Base-by-base conservation (phyloP, 2,329 filamentous ascomycete genomes). In the Pseudopithomyces maydicus region DNA sequence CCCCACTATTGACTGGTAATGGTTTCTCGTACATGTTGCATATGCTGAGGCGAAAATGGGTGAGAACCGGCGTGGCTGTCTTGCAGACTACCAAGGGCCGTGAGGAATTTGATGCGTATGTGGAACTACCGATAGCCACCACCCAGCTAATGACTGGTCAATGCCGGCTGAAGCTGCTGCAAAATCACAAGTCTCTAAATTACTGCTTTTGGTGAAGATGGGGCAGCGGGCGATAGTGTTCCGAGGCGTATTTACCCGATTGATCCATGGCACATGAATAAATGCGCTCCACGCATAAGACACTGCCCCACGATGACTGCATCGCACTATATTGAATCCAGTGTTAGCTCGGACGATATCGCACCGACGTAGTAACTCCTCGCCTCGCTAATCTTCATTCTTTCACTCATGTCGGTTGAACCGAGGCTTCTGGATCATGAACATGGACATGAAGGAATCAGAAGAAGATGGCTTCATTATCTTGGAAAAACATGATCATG, bases 401-500 rank as follows among this genome's bases (percentile, higher is more conserved):
- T 6, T 14, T 17, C 10, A 22, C 15, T 36, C 6, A 20, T 36
- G 44, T 20, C 17, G 20, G 41, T 20, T 33, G 22, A 20, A 51
- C 36, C 46, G 19, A 43, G 29, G 17, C 14, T 57, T 47, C 48
- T 33, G n/a, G 38, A 23, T 36, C n/a, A 43, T 35, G 45, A 23
- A 42, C n/a, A 43, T 35, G 45, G 17, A 53, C 23, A 35, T 46
- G 19, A 52, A 53, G 52, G 45, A 56, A 43, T 57, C 58, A 55
- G 55, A 59, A 43, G 54, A 54, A 42, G 54, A 65, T 43, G 56
- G 45, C 12, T 65, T 50, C 55, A 45, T 65, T 14, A 5, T 62
- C 17, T 29, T 64, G 15, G 11, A 44, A 19, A 58, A 23, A 19
- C 26, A 55, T 14, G 22, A 45, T 20, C 20, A 46, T n/a, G 17